Percentiles rank a stretch among this genome's conserved stretches.
Evolutionary conservation across 2,329 filamentous ascomycete species (phyloP).

Genomic region (Aquanectria penicillioides): DNA sequence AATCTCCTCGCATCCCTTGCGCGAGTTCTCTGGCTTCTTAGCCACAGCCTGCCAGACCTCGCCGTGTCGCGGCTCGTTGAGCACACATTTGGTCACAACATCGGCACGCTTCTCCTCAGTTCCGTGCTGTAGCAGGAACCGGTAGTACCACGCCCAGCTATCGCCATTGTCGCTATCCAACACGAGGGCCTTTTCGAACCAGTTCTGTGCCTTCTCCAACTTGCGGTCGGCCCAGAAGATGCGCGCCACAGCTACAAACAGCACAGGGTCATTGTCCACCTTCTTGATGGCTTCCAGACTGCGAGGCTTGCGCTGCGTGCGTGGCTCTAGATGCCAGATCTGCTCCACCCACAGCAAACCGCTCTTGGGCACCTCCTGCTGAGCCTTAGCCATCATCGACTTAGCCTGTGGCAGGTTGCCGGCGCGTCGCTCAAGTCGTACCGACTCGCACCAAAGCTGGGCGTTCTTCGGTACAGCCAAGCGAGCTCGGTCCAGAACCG

Average conservation of each 20-base stretch:
- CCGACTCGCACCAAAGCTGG: conserved; percentile 91
- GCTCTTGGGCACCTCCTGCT: conserved; percentile 89
- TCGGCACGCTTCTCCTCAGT: conserved; percentile 92
- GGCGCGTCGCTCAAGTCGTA: conserved; percentile 89
- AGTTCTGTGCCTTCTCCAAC: conserved; percentile 92
- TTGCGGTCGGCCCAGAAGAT: conserved; percentile 96
- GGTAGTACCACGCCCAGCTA: conserved; percentile 98
- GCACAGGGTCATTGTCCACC: conserved; percentile 87
- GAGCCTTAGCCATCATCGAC: conserved; percentile 89
- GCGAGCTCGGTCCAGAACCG: conserved; percentile 89
- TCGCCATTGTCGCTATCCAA: conserved; percentile 89
- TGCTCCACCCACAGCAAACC: conserved; percentile 93
- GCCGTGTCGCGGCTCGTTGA: conserved; percentile 89
- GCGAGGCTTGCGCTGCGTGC: conserved; percentile 91
- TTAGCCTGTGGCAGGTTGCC: conserved; percentile 87
- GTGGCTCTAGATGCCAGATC: conserved; percentile 92
- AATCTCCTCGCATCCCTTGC: conserved; percentile 80
- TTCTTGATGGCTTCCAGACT: conserved; percentile 96
- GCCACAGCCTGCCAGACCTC: conserved; percentile 89
- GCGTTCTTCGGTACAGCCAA: conserved; percentile 87
- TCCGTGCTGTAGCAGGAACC: conserved; percentile 91
- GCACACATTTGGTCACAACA: conserved; percentile 80
- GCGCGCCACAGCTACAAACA: conserved; percentile 91
- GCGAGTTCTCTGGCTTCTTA: conserved; percentile 86
- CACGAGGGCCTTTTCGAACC: conserved; percentile 96